A percentile compares a stretch with the other conserved stretches of the same genome.
Evolutionary conservation across 2,329 filamentous ascomycete genomes (phyloP).

Genomic region (Clonostachys chloroleuca): DNA sequence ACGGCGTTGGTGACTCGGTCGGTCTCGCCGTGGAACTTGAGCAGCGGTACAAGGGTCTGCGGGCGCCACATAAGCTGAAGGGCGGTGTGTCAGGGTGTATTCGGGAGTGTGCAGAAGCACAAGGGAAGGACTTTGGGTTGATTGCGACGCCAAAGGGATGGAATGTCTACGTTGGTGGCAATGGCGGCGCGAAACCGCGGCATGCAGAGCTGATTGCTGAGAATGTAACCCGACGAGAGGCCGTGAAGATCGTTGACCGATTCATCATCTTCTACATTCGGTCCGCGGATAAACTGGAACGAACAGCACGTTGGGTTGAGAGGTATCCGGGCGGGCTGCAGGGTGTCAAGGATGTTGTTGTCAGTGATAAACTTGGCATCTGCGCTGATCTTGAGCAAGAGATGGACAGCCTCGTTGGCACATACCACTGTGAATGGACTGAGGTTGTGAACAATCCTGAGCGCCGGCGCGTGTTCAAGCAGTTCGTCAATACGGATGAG

Average conservation of each 20-base stretch:
- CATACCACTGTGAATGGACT: constrained; percentile 90
- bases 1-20: constrained; percentile 83
- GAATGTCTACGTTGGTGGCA: constrained; percentile 88
- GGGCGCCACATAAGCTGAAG: constrained; percentile 88
- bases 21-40: constrained; percentile 86
- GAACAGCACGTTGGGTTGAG: constrained; percentile 86
- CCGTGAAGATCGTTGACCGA: constrained; percentile 79
- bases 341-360: constrained; percentile 77
- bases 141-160: constrained; percentile 91
- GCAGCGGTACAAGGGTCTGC: constrained; percentile 87
- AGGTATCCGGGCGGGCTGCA: constrained; percentile 76
- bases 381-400: constrained; percentile 79
- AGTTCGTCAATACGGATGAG: constrained; percentile 83
- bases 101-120: constrained; percentile 88
- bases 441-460: constrained; percentile 70
- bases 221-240: constrained; percentile 78
- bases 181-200: constrained; percentile 79
- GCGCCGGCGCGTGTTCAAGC: constrained; percentile 65
- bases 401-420: constrained; percentile 80
- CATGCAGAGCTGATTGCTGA: constrained; percentile 82
- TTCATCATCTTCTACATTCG: constrained; percentile 94
- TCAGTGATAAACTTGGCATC: constrained; percentile 84
- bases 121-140: constrained; percentile 89
- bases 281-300: constrained; percentile 84
- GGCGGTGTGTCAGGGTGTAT: constrained; percentile 87